Conservation (phyloP, 139 green algal species). For the Microglena sp. region DNA sequence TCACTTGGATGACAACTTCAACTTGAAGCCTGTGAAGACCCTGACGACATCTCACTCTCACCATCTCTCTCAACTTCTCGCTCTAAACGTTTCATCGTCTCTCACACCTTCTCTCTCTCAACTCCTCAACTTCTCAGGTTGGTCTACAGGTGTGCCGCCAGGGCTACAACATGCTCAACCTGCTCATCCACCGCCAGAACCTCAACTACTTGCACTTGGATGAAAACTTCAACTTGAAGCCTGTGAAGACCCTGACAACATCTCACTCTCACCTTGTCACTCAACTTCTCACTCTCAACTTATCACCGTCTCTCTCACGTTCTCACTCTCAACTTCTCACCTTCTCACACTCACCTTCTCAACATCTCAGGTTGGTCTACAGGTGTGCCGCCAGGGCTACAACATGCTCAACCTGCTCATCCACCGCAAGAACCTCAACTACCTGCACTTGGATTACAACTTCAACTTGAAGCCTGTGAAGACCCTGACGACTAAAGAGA, state of each 20-base stretch:
- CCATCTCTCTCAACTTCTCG: too few species aligned
- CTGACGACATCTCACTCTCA: slow-evolving; percentile 7
- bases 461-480: slow-evolving; percentile 99
- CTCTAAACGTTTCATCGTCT: too few species aligned
- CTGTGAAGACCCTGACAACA: slow-evolving; percentile 73
- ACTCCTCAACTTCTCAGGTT: too few species aligned
- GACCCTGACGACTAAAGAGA: slow-evolving; percentile 96
- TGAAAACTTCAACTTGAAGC: slow-evolving; percentile 98
- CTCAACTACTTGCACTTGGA: slow-evolving; percentile 92
- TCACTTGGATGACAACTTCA: slow-evolving; percentile 97
- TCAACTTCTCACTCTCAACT: too few species aligned
- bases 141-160: slow-evolving; percentile 10
- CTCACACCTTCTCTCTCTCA: too few species aligned
- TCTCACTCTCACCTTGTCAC: too few species aligned
- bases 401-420: slow-evolving; percentile 99
- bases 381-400: slow-evolving; percentile 98
- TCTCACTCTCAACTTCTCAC: too few species aligned
- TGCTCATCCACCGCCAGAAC: slow-evolving; percentile 94
- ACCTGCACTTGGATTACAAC: slow-evolving; percentile 99
- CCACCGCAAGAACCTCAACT: slow-evolving; percentile 99
- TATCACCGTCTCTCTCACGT: too few species aligned
- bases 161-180: too few species aligned
- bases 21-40: slow-evolving; percentile 93
- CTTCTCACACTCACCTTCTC: too few species aligned
- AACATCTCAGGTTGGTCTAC: too few species aligned